Base-by-base conservation (phyloP, 2,329 filamentous ascomycete species). In the Phialocephala subalpina region DNA sequence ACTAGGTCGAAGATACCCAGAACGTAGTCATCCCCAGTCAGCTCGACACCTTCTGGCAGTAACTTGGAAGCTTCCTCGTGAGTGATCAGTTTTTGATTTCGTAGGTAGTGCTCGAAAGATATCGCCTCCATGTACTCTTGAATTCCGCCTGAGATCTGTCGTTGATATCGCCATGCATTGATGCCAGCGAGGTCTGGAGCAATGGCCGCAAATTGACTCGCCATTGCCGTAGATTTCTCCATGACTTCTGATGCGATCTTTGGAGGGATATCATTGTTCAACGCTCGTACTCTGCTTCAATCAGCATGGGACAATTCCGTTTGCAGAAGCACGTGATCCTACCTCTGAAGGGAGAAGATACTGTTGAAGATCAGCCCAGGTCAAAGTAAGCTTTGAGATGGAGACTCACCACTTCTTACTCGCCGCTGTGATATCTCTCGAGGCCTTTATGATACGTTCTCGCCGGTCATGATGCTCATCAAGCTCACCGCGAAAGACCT, bases 61-160 rank as follows among this genome's bases (percentile, higher is more conserved):
- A 81, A 78, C 0, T 74, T 79, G 35, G 82, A 78, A 0, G 91
- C 84, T 63, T 92, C 86, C 0, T 87, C 83, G 11, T 86, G 87
- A 0, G 88, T 86, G 71, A 98, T 90, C 57, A 98, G 83, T 0
- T 82, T 85, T 76, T 97, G 93, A 1, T 87, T 88, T 56, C 88
- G 85, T 38, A 99, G 87, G 80, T 99, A 99, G 79, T 97, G 90
- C 66, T 91, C 85, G 77, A 99, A 97, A 0, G 92, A 91, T 33
- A 97, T 82, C 0, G 95, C 94, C 81, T 99, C 96, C 78, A 97
- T 92, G 75, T 93, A 96, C 80, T 99, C 96, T 79, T 99, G 96
- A 60, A 97, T 88, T 58, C 94, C 95, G 55, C 83, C 81, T 25
- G 91, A 92, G 70, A 97, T 90, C 61, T 94, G 88, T 63, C 87